A percentile compares a stretch with the other conserved stretches of the same genome.
Conservation (phyloP, 805 yeast species). For the Metschnikowia gruessii region DNA sequence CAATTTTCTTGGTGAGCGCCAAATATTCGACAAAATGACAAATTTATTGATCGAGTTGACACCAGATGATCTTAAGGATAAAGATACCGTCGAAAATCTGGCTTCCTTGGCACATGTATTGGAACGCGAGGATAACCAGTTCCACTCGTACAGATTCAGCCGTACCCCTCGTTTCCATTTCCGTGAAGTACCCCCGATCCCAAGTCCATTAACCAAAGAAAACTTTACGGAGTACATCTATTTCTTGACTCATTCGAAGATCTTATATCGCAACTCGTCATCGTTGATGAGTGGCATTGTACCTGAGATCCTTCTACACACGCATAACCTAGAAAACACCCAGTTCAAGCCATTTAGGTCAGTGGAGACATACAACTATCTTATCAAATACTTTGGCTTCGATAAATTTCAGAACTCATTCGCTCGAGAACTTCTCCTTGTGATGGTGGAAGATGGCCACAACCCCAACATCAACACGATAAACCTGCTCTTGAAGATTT, state of each 20-base stretch:
- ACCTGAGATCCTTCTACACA: constrained; percentile 36
- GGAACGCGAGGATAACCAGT: constrained; percentile 23
- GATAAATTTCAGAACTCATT: constrained; percentile 40
- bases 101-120: constrained; percentile 18
- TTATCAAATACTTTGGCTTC: constrained; percentile 40
- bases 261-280: constrained; percentile 32
- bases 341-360: constrained; percentile 31
- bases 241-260: constrained; percentile 33
- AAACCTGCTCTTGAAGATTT: constrained; percentile 33
- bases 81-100: constrained; percentile 13
- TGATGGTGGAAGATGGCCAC: constrained; percentile 42
- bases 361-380: constrained; percentile 37
- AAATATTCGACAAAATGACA: constrained; percentile 33
- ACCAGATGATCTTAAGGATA: constrained; percentile 28
- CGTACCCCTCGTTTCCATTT: constrained; percentile 23
- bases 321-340: constrained; percentile 35
- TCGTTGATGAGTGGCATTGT: constrained; percentile 36
- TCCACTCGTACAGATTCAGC: constrained; percentile 8
- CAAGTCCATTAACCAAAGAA: constrained; percentile 26
- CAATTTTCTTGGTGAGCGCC: constrained; percentile 28
- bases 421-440: constrained; percentile 38
- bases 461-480: constrained; percentile 40
- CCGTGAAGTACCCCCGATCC: constrained; percentile 34
- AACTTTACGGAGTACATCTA: constrained; percentile 36
- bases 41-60: constrained; percentile 30